Conservation (phyloP, 176 grass and related monocot genomes). For the Bonia amplexicaulis region DNA sequence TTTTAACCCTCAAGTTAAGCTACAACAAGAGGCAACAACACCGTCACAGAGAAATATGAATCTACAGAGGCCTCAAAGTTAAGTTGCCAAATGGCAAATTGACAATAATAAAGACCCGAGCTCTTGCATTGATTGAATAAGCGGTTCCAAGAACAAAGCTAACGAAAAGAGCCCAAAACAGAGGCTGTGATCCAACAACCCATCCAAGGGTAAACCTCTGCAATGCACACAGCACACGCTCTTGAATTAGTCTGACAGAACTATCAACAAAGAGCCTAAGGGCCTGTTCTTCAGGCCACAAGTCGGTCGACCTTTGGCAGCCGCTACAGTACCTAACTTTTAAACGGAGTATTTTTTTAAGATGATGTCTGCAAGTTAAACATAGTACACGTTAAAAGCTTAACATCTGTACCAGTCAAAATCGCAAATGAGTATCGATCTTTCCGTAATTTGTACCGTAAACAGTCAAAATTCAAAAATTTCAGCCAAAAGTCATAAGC, state of each 20-base stretch:
- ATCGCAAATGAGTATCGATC: too few relatives aligned
- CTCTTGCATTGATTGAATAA: conserved; percentile 89
- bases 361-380: too few relatives aligned
- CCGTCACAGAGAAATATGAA: neutral
- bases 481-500: too few relatives aligned
- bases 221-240: conserved; percentile 23
- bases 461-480: too few relatives aligned
- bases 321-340: too few relatives aligned
- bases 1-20: too few relatives aligned
- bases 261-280: neutral
- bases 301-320: too few relatives aligned
- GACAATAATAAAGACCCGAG: neutral
- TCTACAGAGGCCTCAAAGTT: neutral
- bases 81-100: neutral
- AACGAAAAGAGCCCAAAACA: conserved; percentile 88
- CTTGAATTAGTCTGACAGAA: conserved; percentile 28
- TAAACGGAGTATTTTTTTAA: too few relatives aligned
- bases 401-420: too few relatives aligned
- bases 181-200: conserved; percentile 65
- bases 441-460: too few relatives aligned
- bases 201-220: conserved; percentile 90
- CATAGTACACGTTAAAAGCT: too few relatives aligned
- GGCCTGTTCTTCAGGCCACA: too few relatives aligned
- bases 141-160: conserved; percentile 95
- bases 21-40: neutral